phyloP scores from a whole-genome alignment of 129 eudicot genomes.

The Oenanthe sinensis region DNA sequence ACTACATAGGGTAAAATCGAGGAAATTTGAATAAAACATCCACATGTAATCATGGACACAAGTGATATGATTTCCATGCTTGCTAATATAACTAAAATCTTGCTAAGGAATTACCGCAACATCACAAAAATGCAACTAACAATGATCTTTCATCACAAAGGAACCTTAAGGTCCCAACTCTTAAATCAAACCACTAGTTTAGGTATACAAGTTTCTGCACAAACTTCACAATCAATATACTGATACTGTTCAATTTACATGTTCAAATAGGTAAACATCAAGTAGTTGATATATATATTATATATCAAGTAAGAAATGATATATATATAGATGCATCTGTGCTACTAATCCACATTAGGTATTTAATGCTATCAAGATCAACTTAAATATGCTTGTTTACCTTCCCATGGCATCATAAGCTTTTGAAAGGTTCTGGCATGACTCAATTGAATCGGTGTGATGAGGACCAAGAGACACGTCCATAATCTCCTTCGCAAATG shows the following conservation, averaged over 20 bases:
- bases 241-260: background rate
- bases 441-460: constrained; percentile 77
- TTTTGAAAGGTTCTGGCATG: constrained; percentile 86
- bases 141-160: background rate
- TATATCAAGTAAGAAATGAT: too few species aligned
- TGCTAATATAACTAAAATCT: background rate
- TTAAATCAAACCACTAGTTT: background rate
- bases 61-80: background rate
- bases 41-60: background rate
- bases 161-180: background rate
- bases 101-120: background rate
- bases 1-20: background rate
- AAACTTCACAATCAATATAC: background rate
- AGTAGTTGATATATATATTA: background rate
- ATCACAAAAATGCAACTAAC: background rate
- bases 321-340: background rate
- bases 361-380: background rate
- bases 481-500: constrained; percentile 85
- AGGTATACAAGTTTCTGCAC: background rate
- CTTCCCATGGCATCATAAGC: constrained; percentile 91
- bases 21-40: background rate
- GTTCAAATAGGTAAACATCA: background rate
- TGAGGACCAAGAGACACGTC: constrained; percentile 78
- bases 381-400: constrained; percentile 23
- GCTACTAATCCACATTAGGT: background rate